Evolutionary conservation across 2,329 filamentous ascomycete species (phyloP), one percentile per base, ranked within the genome.

Genomic region (Fusarium pseudocircinatum): DNA sequence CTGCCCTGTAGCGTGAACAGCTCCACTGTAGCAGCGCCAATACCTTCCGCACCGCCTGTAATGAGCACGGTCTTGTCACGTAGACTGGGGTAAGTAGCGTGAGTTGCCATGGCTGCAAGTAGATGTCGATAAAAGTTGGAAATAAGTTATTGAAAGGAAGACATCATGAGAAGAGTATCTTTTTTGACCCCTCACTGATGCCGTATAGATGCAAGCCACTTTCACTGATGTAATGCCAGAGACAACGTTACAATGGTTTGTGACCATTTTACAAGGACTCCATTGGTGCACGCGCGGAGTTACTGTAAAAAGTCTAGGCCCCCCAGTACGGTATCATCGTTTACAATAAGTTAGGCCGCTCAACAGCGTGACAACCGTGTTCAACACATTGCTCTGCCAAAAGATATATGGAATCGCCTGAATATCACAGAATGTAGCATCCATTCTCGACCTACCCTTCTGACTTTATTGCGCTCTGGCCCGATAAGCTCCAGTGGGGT

Each of bases 41-140:
- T 87, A 18, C 85, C 85, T 60, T 83, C 81, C 37, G 85, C 85
- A 6, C 84, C 85, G 40, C 85, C 85, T 1, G 84, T 83, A 64
- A 87, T 81, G 40, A 87, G 77, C 7, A 87, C 83, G 5, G 77
- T 81, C 69, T 82, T 81, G 76, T 72, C 82, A 37, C 75, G 77
- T 40, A 86, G 76, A 73, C 83, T 85, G 14, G 83, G 84, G 62
- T 85, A 86, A 6, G 75, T 81, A 30, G 84, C 84, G 22, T 73
- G 70, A 16, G 66, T 26, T 42, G 67, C n/a, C 67, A 69, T 69
- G 13, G 40, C n/a, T 24, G 18, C 6, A 13, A 28, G 10, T 6
- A 34, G 22, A 24, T 49, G 22, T n/a, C 9, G 16, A 52, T 20
- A 24, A 15, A 11, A 14, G 18, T 12, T 20, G 5, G 9, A 20